These are phyloP conservation scores for Gaeumannomyces tritici DNA, from an alignment of 2,329 filamentous ascomycete genomes.

Conservation along the genomic window DNA sequence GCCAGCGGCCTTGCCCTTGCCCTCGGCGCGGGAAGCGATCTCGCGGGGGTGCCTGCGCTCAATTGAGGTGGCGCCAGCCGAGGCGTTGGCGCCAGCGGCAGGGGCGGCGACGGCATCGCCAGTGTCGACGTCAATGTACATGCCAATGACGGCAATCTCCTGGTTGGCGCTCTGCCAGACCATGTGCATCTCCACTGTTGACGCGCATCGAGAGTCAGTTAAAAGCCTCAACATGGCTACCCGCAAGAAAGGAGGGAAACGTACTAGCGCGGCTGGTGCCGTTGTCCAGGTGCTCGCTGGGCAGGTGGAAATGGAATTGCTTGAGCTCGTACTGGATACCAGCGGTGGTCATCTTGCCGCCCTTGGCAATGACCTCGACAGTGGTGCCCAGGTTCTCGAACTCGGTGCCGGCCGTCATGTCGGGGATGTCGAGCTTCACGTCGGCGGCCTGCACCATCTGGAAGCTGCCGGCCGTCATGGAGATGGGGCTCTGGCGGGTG, in stretches of 20 bases:
- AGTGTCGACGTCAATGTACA: constrained; percentile 30
- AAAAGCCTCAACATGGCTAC: not conserved
- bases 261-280: constrained; percentile 32
- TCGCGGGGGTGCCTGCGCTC: constrained; percentile 1
- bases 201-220: not conserved
- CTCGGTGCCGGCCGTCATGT: constrained; percentile 28
- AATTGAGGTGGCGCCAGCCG: constrained; percentile 4
- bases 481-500: constrained; percentile 47
- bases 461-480: constrained; percentile 30
- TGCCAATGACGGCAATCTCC: constrained; percentile 32
- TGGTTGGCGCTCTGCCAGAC: constrained; percentile 38
- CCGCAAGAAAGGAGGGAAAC: constrained; percentile 7
- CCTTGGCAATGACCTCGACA: constrained; percentile 41
- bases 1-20: constrained; percentile 19
- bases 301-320: constrained; percentile 42
- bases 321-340: constrained; percentile 26
- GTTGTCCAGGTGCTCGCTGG: constrained; percentile 36
- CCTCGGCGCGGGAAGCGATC: constrained; percentile 1
- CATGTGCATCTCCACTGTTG: constrained; percentile 46
- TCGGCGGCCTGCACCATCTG: constrained; percentile 19
- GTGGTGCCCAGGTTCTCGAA: constrained; percentile 51
- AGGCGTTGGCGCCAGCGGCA: constrained; percentile 6
- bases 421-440: constrained; percentile 29
- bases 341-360: constrained; percentile 23
- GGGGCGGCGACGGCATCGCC: constrained; percentile 11